Evolutionary conservation across 1,284 basidiomycete genomes (phyloP).

Genomic region (Papiliotrema laurentii): DNA sequence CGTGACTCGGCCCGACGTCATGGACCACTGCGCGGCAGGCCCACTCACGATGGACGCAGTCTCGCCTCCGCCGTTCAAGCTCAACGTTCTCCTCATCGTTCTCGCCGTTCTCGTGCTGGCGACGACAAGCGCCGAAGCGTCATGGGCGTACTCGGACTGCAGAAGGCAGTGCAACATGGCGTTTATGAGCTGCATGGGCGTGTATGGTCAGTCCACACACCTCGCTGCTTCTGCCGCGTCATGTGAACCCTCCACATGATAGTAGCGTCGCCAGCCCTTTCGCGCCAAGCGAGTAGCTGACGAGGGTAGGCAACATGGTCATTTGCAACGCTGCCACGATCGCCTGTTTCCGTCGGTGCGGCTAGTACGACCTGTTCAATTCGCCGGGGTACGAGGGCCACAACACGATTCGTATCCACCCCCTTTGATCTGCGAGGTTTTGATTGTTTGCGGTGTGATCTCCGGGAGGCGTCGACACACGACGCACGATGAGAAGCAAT

Average conservation of each 20-base stretch:
- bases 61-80: too few species aligned
- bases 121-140: background rate
- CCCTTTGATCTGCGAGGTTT: too few species aligned
- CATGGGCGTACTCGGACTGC: background rate
- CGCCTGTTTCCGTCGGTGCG: slow-evolving; percentile 4
- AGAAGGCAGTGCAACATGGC: slow-evolving; percentile 1
- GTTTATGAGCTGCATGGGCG: slow-evolving; percentile 7
- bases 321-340: slow-evolving; percentile 4
- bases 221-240: background rate
- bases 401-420: too few species aligned
- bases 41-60: too few species aligned
- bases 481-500: too few species aligned
- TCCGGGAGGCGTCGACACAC: too few species aligned
- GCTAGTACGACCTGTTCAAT: background rate
- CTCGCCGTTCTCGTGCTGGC: background rate
- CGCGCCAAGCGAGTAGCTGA: background rate
- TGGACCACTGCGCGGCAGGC: too few species aligned
- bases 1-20: too few species aligned
- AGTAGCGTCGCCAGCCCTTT: too few species aligned
- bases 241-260: too few species aligned
- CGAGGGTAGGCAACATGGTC: slow-evolving; percentile 2
- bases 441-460: too few species aligned
- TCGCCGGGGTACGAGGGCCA: background rate
- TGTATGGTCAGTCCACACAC: slow-evolving; percentile 4
- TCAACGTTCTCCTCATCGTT: background rate